phyloP scores from a whole-genome alignment of 208 protist genomes.

The Acanthamoeba castellanii region DNA sequence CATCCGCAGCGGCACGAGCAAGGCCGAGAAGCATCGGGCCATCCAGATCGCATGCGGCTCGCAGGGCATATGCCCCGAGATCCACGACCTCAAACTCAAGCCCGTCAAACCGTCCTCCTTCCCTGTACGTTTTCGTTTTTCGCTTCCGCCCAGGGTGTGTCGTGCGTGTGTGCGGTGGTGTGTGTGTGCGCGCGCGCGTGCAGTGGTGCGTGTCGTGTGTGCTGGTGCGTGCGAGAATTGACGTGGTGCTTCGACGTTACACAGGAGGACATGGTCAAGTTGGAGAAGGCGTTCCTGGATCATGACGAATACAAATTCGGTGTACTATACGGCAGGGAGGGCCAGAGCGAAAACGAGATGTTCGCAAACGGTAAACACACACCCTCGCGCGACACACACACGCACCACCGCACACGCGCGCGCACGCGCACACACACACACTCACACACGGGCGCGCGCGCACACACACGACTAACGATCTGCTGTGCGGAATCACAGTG shows the following conservation, averaged over 20 bases:
- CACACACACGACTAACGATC: not conserved
- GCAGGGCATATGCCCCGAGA: not conserved
- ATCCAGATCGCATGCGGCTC: constrained; percentile 35
- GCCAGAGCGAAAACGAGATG: constrained; percentile 74
- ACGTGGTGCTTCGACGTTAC: not conserved
- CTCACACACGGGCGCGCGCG: not conserved
- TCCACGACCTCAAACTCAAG: constrained; percentile 47
- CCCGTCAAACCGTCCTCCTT: constrained; percentile 4
- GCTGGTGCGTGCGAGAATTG: not conserved
- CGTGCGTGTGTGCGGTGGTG: not conserved
- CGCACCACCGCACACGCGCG: not conserved
- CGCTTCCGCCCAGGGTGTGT: not conserved
- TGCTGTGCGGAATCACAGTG: not conserved
- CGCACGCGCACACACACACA: not conserved
- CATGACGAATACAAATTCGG: constrained; percentile 76
- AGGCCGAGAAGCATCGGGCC: not conserved
- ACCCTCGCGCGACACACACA: not conserved
- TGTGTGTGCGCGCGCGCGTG: not conserved
- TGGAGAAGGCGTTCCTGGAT: constrained; percentile 41
- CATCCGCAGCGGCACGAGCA: constrained; percentile 54
- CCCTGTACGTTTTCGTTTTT: not conserved
- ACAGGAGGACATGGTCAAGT: constrained; percentile 42
- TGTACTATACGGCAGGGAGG: constrained; percentile 53
- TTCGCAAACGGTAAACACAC: constrained; percentile 59
- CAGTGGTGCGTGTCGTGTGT: not conserved